These are phyloP conservation scores for Gynandropsis gynandra DNA, from an alignment of 345 rosid species.

Conservation along the genomic window DNA sequence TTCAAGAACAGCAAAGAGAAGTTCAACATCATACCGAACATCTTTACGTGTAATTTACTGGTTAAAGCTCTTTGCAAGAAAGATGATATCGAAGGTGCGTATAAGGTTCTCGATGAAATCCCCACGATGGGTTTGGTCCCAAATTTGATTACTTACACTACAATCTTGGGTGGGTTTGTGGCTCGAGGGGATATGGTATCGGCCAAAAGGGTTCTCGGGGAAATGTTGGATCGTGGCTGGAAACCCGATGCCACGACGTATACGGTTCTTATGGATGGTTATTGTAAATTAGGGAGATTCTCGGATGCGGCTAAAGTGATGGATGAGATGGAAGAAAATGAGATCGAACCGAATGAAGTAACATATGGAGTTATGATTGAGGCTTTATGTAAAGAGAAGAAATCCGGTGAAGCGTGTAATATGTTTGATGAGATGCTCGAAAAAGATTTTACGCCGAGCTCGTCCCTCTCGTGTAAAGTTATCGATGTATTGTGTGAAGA, in stretches of 20 bases:
- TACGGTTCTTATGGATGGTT: conserved; percentile 71
- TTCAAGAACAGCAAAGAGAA: conserved; percentile 45
- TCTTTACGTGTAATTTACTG: conserved; percentile 63
- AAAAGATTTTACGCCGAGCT: conserved; percentile 51
- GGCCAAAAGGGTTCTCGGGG: conserved; percentile 50
- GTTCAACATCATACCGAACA: conserved; percentile 59
- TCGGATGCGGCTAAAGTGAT: conserved; percentile 66
- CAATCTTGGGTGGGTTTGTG: conserved; percentile 64
- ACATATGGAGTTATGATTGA: conserved; percentile 82
- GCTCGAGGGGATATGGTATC: conserved; percentile 61
- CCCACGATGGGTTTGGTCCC: conserved; percentile 76
- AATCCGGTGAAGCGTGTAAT: conserved; percentile 61
- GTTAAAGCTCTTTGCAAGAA: conserved; percentile 62
- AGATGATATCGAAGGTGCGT: conserved; percentile 51
- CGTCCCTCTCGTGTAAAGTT: conserved; percentile 71
- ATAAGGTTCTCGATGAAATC: conserved; percentile 69
- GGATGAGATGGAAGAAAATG: conserved; percentile 83
- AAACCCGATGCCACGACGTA: conserved; percentile 72
- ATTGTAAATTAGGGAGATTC: conserved; percentile 58
- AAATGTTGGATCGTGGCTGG: conserved; percentile 76
- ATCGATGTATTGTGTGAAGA: conserved; percentile 59
- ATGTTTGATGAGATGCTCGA: conserved; percentile 67
- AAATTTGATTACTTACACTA: conserved; percentile 62
- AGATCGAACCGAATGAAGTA: conserved; percentile 68
- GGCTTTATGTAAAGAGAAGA: conserved; percentile 59